These are phyloP conservation scores for Phylloporus scabripes DNA, from an alignment of 768 basidiomycete genomes.

Conservation along the genomic window DNA sequence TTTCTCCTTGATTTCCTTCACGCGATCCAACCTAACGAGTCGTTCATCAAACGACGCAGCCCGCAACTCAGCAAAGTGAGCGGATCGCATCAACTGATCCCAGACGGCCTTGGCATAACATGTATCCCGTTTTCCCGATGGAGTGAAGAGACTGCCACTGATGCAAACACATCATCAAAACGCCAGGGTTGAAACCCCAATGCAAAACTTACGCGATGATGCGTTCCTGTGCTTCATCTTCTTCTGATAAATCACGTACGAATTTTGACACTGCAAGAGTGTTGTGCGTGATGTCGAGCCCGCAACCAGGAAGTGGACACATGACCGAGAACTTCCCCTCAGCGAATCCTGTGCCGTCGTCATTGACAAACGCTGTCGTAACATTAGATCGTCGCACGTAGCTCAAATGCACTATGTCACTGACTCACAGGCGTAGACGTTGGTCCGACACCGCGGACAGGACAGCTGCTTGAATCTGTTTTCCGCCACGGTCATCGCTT, in stretches of 20 bases:
- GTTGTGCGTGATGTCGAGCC: constrained; percentile 37
- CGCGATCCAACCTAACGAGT: constrained; percentile 23
- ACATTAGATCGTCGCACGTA: neutral
- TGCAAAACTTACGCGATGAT: constrained; percentile 35
- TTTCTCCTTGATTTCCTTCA: constrained; percentile 22
- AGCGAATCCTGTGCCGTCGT: constrained; percentile 42
- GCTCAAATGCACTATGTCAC: neutral
- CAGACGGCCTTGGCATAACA: constrained; percentile 27
- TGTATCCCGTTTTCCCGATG: constrained; percentile 23
- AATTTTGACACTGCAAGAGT: constrained; percentile 41
- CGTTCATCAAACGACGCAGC: constrained; percentile 9
- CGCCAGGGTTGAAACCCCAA: neutral
- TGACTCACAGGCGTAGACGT: constrained; percentile 31
- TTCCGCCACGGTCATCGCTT: constrained; percentile 23
- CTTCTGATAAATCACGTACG: constrained; percentile 33
- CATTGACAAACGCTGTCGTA: constrained; percentile 37
- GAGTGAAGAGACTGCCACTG: constrained; percentile 35
- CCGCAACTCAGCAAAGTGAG: constrained; percentile 11
- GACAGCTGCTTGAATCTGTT: constrained; percentile 24
- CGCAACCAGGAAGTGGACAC: constrained; percentile 39
- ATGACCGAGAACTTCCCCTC: constrained; percentile 35
- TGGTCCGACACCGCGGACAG: constrained; percentile 34
- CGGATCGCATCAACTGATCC: constrained; percentile 21
- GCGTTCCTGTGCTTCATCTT: constrained; percentile 14
- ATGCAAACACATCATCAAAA: neutral